Conservation (phyloP, 345 rosid genomes). For the Citrus unshiu region DNA sequence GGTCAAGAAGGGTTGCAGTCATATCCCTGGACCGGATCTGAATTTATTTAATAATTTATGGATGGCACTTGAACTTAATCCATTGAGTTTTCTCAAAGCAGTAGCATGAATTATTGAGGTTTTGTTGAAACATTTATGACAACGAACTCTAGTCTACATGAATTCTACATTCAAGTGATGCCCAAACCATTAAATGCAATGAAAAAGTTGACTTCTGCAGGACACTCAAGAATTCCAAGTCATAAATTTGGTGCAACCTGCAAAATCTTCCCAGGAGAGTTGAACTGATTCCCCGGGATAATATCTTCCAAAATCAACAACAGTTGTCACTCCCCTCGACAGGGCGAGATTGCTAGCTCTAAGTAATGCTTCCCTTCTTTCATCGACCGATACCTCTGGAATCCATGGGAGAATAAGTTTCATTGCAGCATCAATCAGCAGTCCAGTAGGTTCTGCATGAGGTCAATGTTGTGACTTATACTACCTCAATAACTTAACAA, state of each 20-base stretch:
- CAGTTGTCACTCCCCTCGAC: conserved; percentile 80
- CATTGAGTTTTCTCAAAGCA: not conserved
- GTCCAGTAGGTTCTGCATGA: conserved; percentile 73
- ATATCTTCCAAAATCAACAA: conserved; percentile 83
- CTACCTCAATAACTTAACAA: not conserved
- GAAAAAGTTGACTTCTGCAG: not conserved
- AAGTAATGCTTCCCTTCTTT: conserved; percentile 77
- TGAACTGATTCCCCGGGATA: conserved; percentile 65
- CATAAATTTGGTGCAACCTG: conserved; percentile 48
- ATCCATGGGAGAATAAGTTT: conserved; percentile 51
- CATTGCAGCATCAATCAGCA: conserved; percentile 87
- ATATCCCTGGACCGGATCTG: not conserved
- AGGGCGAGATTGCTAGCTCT: conserved; percentile 75
- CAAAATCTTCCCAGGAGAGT: conserved; percentile 77
- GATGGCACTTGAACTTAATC: not conserved
- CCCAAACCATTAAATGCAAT: not conserved
- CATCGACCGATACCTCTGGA: conserved; percentile 64
- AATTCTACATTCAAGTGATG: not conserved
- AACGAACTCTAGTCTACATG: conserved; percentile 1
- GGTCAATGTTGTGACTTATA: not conserved
- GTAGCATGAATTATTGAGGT: not conserved
- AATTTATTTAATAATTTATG: not conserved
- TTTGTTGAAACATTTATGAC: too few relatives aligned
- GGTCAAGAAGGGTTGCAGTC: not conserved
- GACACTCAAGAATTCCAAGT: conserved; percentile 1